Percentiles rank a stretch among this genome's conserved stretches.
Conservation (phyloP, 257 asterid species). For the Cynanchum wilfordii region DNA sequence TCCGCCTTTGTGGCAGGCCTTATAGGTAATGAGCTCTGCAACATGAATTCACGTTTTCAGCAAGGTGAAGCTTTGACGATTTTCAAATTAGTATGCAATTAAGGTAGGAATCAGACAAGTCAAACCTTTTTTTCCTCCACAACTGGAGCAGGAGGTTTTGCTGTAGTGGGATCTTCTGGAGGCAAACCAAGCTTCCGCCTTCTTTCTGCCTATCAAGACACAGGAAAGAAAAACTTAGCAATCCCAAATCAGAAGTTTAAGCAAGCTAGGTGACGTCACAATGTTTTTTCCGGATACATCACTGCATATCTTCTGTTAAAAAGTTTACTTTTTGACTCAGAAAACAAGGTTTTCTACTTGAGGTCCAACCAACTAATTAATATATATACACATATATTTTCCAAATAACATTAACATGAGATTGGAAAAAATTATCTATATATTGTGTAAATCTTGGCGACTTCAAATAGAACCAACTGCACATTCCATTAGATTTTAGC, state of each 20-base stretch:
- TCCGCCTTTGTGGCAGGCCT: constrained; percentile 93
- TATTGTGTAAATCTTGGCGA: background rate
- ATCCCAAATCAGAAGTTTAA: background rate
- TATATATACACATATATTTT: background rate
- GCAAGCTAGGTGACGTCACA: background rate
- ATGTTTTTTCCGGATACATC: background rate
- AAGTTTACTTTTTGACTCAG: background rate
- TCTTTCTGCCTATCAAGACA: constrained; percentile 81
- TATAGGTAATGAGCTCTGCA: constrained; percentile 78
- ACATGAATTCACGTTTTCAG: constrained; percentile 10
- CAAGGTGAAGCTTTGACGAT: constrained; percentile 13
- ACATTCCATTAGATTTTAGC: background rate
- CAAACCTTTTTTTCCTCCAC: constrained; percentile 85
- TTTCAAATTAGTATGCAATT: constrained; percentile 3
- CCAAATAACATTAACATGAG: background rate
- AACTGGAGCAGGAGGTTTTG: constrained; percentile 68
- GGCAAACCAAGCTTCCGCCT: constrained; percentile 94
- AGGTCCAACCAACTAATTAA: background rate
- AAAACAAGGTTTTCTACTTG: background rate
- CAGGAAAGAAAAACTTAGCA: background rate
- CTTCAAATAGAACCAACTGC: background rate
- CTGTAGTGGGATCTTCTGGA: constrained; percentile 61
- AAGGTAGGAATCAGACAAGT: constrained; percentile 10
- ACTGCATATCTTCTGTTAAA: background rate
- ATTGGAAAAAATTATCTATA: background rate